Evolutionary conservation across 331 rosid species (phyloP), one percentile per base, ranked within the genome.

Genomic region (Stylosanthes scabra): DNA sequence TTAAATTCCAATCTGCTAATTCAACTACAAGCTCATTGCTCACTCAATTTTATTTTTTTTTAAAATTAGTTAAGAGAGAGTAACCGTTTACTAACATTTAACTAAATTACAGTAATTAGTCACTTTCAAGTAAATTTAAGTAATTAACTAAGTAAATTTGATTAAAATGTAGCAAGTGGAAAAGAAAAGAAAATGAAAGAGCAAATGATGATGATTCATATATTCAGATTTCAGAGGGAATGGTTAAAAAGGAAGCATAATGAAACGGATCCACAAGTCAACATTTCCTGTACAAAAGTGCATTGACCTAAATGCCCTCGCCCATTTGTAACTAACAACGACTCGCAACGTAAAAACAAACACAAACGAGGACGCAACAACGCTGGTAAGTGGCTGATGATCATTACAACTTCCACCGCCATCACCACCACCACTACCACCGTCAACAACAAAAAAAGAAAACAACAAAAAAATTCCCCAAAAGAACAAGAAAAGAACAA

Each of bases 271-370:
- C 78, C 80, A 63, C 46, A 69, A 76, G 86, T 82, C 80, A 79
- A 84, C 86, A 85, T 70, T 72, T 82, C 74, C 77, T 90, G 78
- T 86, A 77, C 87, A 80, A 37, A 42, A 42, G 16, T 34, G 61
- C 71, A 85, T 80, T 75, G 84, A 83, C 84, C 27, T 7, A 71
- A 82, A 67, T 68, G 75, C 84, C 96, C 88, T 70, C 66, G 52
- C 65, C 34, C 66, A 59, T 68, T 66, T 66, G 70, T 28, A n/a
- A 63, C 57, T 28, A n/a, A 63, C 57, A 41, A 56, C 67, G 68
- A 61, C 20, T 73, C 70, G 29, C 87, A 64, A 42, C 64, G 28
- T 57, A 29, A 55, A 76, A 63, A 70, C 78, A 71, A 34, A 34
- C 39, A 34, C 39, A 34, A 45, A 71, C 85, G 87, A 80, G 59